Percentiles rank a stretch among this genome's conserved stretches.
phyloP scores from a whole-genome alignment of 179 eudicot genomes.

The Pouteria campechiana region DNA sequence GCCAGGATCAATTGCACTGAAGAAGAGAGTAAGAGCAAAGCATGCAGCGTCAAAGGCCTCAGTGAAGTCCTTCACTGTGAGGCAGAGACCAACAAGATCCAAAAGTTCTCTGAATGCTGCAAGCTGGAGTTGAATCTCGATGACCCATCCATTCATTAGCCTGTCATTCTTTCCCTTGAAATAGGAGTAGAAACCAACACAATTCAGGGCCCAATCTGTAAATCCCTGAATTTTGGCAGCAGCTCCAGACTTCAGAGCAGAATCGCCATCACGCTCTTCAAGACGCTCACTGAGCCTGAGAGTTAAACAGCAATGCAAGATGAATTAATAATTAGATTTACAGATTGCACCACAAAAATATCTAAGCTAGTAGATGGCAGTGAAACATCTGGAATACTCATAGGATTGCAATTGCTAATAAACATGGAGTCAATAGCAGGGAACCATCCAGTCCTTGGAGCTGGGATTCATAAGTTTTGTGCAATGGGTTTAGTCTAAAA shows the following conservation, averaged over 20 bases:
- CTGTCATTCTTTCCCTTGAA: constrained; percentile 53
- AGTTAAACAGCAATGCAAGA: not conserved
- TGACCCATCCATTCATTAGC: constrained; percentile 44
- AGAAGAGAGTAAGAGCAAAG: constrained; percentile 93
- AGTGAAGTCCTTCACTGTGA: constrained; percentile 84
- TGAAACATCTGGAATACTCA: no score
- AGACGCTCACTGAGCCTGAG: constrained; percentile 85
- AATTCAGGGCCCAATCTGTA: constrained; percentile 97
- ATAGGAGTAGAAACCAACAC: constrained; percentile 88
- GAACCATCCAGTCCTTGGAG: no score
- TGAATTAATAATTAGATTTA: no score
- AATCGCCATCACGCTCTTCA: constrained; percentile 94
- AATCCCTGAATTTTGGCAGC: constrained; percentile 93
- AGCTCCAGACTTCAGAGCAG: constrained; percentile 93
- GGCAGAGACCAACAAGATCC: constrained; percentile 79
- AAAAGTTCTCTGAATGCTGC: constrained; percentile 80
- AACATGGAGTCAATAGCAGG: no score
- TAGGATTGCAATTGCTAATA: no score
- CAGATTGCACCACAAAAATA: no score
- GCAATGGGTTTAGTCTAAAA: no score
- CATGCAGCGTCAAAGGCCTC: constrained; percentile 99
- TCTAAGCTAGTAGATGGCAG: no score
- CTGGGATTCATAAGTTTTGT: no score
- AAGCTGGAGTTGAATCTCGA: constrained; percentile 78
- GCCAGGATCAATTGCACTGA: constrained; percentile 95